These are phyloP conservation scores for Synchytrium microbalum DNA, from an alignment of 371 early-diverging fungal genomes.

Conservation along the genomic window DNA sequence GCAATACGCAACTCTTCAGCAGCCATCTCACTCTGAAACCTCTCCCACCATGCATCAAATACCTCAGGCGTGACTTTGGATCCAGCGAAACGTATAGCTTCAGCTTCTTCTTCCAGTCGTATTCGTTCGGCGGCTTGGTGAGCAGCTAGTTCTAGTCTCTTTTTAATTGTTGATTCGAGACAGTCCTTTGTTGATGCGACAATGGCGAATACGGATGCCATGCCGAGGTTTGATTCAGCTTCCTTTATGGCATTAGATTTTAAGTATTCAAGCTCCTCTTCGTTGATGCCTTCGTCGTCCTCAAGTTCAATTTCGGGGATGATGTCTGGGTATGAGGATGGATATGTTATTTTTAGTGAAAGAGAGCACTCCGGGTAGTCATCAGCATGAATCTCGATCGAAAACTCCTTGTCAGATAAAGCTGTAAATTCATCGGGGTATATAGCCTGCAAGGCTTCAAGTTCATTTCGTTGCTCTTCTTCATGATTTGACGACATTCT, in stretches of 20 bases:
- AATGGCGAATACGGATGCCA: conserved; percentile 89
- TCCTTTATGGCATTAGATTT: conserved; percentile 32
- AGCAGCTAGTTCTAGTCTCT: conserved; percentile 45
- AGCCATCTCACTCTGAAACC: conserved; percentile 67
- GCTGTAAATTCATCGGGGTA: conserved; percentile 80
- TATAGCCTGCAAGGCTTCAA: conserved; percentile 87
- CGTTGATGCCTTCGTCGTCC: conserved; percentile 25
- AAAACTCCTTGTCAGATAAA: conserved; percentile 27
- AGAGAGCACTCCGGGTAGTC: conserved; percentile 26
- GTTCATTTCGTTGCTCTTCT: conserved; percentile 47
- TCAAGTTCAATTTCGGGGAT: conserved; percentile 60
- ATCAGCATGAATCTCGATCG: conserved; percentile 50
- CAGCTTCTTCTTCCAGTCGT: conserved; percentile 68
- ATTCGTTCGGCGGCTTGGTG: conserved; percentile 49
- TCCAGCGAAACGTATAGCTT: conserved; percentile 70
- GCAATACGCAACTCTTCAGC: conserved; percentile 42
- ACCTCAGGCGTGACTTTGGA: conserved; percentile 72
- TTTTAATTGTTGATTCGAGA: conserved; percentile 52
- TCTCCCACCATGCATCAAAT: conserved; percentile 65
- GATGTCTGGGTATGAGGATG: conserved; percentile 79
- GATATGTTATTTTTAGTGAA: conserved; percentile 65
- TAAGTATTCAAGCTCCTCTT: conserved; percentile 41
- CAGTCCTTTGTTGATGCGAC: conserved; percentile 68
- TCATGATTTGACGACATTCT: neutral
- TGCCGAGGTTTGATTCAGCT: conserved; percentile 74